These are phyloP conservation scores for Wickerhamomyces queroliae DNA, from an alignment of 805 yeast genomes.

Conservation along the genomic window DNA sequence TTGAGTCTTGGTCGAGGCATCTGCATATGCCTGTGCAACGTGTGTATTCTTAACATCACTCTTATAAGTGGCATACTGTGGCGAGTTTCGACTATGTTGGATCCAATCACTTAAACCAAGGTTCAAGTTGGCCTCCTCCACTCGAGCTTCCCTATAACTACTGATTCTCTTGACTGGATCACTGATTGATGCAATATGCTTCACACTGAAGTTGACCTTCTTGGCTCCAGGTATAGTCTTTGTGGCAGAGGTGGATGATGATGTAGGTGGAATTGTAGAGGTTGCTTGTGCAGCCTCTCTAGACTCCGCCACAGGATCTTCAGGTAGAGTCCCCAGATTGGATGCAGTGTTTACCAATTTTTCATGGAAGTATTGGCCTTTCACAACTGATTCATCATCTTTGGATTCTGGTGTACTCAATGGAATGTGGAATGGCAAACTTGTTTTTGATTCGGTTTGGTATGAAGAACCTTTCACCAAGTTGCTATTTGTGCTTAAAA, in stretches of 20 bases:
- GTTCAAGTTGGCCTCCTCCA: slow-evolving; percentile 38
- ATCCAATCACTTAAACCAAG: slow-evolving; percentile 59
- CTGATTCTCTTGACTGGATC: slow-evolving; percentile 37
- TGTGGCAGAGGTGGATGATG: background rate
- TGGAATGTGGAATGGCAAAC: slow-evolving; percentile 20
- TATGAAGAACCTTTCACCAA: slow-evolving; percentile 8
- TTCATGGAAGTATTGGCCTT: slow-evolving; percentile 7
- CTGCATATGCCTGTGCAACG: slow-evolving; percentile 61
- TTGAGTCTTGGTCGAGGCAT: slow-evolving; percentile 37
- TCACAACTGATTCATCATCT: background rate
- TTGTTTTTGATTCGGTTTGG: slow-evolving; percentile 17
- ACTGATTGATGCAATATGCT: slow-evolving; percentile 31
- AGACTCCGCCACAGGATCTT: too few species aligned
- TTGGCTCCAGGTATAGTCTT: slow-evolving; percentile 4
- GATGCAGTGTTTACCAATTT: slow-evolving; percentile 24
- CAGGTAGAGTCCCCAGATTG: slow-evolving; percentile 5
- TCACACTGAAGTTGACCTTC: slow-evolving; percentile 28
- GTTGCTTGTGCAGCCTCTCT: too few species aligned
- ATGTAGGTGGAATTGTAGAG: too few species aligned
- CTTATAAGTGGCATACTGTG: slow-evolving; percentile 23
- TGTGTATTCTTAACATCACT: slow-evolving; percentile 29
- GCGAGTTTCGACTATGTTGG: slow-evolving; percentile 25
- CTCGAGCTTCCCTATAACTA: slow-evolving; percentile 37
- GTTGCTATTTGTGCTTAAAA: background rate
- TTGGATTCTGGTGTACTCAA: slow-evolving; percentile 12